Percentiles rank a stretch among this genome's conserved stretches.
Evolutionary conservation across 441 rosid species (phyloP).

Genomic region (Oxalis stricta): DNA sequence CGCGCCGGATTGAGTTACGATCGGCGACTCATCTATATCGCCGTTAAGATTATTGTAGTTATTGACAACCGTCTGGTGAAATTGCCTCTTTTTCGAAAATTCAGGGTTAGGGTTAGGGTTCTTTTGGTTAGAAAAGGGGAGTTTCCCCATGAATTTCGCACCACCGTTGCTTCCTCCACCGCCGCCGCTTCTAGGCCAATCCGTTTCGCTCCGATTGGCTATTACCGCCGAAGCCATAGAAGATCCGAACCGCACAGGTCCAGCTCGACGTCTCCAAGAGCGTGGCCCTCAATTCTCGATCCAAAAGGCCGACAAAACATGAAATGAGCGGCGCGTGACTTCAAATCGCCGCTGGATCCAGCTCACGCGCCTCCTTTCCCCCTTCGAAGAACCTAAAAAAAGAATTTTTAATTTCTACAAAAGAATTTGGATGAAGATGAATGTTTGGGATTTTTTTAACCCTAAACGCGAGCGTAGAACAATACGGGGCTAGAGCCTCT

Average conservation of each 20-base stretch:
- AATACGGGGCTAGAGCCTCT: constrained; percentile 16
- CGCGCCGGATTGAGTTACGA: constrained; percentile 30
- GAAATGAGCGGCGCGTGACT: constrained; percentile 5
- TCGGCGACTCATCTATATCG: constrained; percentile 28
- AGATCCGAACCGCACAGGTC: constrained; percentile 4
- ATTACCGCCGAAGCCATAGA: constrained; percentile 63
- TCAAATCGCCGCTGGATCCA: constrained; percentile 16
- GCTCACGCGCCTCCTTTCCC: constrained; percentile 11
- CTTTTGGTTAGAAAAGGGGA: constrained; percentile 27
- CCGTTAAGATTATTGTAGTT: constrained; percentile 9
- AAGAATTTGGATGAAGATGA: background rate
- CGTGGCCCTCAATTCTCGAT: constrained; percentile 10
- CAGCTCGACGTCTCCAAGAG: constrained; percentile 12
- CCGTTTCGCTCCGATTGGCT: constrained; percentile 46
- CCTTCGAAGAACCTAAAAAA: no score
- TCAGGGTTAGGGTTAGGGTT: constrained; percentile 42
- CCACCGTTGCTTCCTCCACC: constrained; percentile 21
- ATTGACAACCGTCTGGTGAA: constrained; percentile 14
- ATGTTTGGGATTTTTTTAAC: constrained; percentile 23
- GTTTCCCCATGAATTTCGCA: constrained; percentile 37
- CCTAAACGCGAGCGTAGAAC: constrained; percentile 30
- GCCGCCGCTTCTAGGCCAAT: constrained; percentile 24
- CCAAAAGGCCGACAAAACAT: constrained; percentile 10
- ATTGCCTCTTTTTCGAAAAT: constrained; percentile 25
- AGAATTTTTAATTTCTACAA: background rate